Evolutionary conservation across 2,329 filamentous ascomycete genomes (phyloP), one percentile per base, ranked within the genome.

Genomic region (Penicillium sp.): DNA sequence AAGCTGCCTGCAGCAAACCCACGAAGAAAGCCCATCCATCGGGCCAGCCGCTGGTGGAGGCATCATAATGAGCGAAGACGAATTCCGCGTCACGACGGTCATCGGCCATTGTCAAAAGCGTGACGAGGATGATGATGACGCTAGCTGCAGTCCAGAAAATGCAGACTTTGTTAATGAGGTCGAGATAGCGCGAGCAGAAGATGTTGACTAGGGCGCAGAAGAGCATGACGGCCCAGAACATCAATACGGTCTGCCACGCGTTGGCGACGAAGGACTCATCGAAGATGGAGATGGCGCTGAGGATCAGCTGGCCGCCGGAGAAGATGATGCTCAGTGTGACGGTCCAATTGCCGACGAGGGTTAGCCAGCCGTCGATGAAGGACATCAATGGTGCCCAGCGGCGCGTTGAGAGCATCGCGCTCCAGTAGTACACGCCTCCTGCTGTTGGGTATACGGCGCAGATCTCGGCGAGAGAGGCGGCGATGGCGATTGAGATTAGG

Each of bases 281-380:
- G 82, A 86, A 90, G 0, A 90, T 76, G n/a, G 83, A 81, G 60
- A 90, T 88, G 1, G 87, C 86, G 49, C 81, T 85, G 21, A 90
- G 78, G 56, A 89, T 85, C 25, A 89, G 82, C 63, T 91, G 84
- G 0, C 86, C 89, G 4, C 89, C 91, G 7, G 82, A 84, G 68
- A 91, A 91, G 69, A 89, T 89, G 74, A 91, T 90, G 39, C 80
- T 83, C 19, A 85, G 73, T 0, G 83, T 85, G 29, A 85, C 82
- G 0, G 87, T 90, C 87, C 87, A 90, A 70, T 90, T 90, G 0
- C 88, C 88, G 2, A 90, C 86, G 0, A 90, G 78, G 0, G 86
- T 89, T 54, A 89, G 70, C 87, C 88, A 90, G 15, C 88, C 88
- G 6, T 87, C 88, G 29, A 89, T 83, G 79, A 87, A 90, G 10